A percentile compares a stretch with the other conserved stretches of the same genome.
Evolutionary conservation across 306 rosid species (phyloP).

Genomic region (Ammopiptanthus mongolicus): DNA sequence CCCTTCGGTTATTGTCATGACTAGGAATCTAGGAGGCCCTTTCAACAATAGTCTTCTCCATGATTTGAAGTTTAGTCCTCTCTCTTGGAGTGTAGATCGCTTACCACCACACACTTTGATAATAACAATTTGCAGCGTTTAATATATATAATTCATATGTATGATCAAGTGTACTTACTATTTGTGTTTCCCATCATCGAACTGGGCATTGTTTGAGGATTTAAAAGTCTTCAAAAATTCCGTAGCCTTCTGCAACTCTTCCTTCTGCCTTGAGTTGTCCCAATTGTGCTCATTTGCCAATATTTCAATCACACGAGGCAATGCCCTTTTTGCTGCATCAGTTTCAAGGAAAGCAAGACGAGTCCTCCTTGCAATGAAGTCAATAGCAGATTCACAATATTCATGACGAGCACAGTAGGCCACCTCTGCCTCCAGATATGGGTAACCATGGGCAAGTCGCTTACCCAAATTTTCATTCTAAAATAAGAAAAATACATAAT

Average conservation of each 20-base stretch:
- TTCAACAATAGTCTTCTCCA: too few species aligned
- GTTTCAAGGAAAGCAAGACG: constrained; percentile 98
- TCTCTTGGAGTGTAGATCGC: too few species aligned
- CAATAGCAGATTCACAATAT: constrained; percentile 91
- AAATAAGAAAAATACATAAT: constrained; percentile 9
- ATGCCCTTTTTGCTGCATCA: constrained; percentile 78
- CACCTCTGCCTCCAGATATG: constrained; percentile 95
- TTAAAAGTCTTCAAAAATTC: constrained; percentile 80
- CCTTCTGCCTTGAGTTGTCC: constrained; percentile 70
- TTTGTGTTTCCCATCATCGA: constrained; percentile 80
- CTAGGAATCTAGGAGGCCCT: too few species aligned
- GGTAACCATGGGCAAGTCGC: constrained; percentile 95
- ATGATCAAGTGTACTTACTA: constrained; percentile 33
- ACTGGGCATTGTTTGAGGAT: constrained; percentile 83
- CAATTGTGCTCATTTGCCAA: constrained; percentile 81
- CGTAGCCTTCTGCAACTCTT: constrained; percentile 61
- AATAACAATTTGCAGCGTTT: neutral
- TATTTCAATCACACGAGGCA: constrained; percentile 84
- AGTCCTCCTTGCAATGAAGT: constrained; percentile 92
- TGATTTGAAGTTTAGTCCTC: too few species aligned
- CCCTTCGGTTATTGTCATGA: too few species aligned
- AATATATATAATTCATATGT: neutral
- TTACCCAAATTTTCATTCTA: constrained; percentile 87
- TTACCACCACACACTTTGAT: too few species aligned
- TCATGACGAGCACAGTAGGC: constrained; percentile 97